phyloP scores from a whole-genome alignment of 1,139 yeast species.

The Debaryomyces robertsiae region DNA sequence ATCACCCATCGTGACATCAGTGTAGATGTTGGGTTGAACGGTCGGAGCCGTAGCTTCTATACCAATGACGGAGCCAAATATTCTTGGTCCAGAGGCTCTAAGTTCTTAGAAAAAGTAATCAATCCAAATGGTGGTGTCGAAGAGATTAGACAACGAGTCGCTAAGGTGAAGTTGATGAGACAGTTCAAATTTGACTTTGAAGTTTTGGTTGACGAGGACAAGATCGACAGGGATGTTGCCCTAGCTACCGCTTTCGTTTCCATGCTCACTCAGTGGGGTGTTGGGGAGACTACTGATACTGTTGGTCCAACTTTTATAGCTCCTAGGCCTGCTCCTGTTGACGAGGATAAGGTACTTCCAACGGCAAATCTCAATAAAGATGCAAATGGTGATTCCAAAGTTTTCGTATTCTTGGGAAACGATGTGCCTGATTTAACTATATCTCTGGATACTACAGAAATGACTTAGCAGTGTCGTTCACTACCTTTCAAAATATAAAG shows the following conservation, averaged over 20 bases:
- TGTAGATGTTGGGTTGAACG: conserved; percentile 37
- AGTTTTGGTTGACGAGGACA: conserved; percentile 49
- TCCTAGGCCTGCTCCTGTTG: conserved; percentile 6
- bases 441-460: not conserved
- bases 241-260: conserved; percentile 60
- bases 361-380: not conserved
- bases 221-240: conserved; percentile 51
- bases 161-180: conserved; percentile 57
- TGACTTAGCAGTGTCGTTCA: conserved; percentile 3
- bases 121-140: conserved; percentile 60
- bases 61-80: conserved; percentile 55
- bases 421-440: conserved; percentile 1
- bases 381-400: conserved; percentile 3
- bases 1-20: conserved; percentile 46
- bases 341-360: no score
- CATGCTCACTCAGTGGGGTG: conserved; percentile 67
- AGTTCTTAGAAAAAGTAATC: conserved; percentile 51
- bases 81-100: conserved; percentile 56
- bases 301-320: conserved; percentile 51
- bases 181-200: conserved; percentile 64
- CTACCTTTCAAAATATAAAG: not conserved
- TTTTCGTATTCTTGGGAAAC: conserved; percentile 3
- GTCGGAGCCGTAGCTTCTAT: conserved; percentile 45
- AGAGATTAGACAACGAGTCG: conserved; percentile 55
- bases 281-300: conserved; percentile 54